phyloP scores from a whole-genome alignment of 805 yeast genomes.

The Isabelozyma heimii region DNA sequence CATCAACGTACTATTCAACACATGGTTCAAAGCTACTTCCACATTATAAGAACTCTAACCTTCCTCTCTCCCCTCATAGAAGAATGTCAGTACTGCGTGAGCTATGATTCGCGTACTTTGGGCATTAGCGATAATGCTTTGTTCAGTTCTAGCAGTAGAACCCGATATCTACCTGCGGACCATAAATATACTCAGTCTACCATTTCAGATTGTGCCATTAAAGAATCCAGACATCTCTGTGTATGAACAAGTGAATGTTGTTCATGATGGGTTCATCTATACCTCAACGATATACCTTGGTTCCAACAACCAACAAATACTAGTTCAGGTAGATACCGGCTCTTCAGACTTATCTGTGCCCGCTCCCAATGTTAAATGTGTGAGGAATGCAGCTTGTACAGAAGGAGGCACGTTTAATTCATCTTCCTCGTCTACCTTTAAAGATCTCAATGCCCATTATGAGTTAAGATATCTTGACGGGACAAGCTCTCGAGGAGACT shows the following conservation, averaged over 20 bases:
- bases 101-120: background rate
- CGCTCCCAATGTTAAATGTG: background rate
- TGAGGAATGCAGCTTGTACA: slow-evolving; percentile 1
- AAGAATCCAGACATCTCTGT: background rate
- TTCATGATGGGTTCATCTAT: background rate
- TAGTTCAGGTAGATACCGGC: slow-evolving; percentile 24
- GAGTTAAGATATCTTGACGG: slow-evolving; percentile 39
- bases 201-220: background rate
- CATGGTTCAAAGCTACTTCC: no score
- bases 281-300: slow-evolving; percentile 12
- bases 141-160: background rate
- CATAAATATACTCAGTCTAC: background rate
- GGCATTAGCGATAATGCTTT: background rate
- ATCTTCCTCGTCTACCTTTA: slow-evolving; percentile 28
- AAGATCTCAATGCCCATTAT: background rate
- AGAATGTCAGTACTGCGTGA: background rate
- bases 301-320: slow-evolving; percentile 16
- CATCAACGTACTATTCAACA: no score
- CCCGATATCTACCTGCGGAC: background rate
- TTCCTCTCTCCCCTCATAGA: no score
- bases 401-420: slow-evolving; percentile 38
- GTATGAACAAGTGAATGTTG: background rate
- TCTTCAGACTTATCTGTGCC: slow-evolving; percentile 27
- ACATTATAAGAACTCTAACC: no score
- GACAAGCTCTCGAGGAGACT: slow-evolving; percentile 39